Conservation (phyloP, 176 grass and related monocot genomes). For the Cymbopogon citratus region DNA sequence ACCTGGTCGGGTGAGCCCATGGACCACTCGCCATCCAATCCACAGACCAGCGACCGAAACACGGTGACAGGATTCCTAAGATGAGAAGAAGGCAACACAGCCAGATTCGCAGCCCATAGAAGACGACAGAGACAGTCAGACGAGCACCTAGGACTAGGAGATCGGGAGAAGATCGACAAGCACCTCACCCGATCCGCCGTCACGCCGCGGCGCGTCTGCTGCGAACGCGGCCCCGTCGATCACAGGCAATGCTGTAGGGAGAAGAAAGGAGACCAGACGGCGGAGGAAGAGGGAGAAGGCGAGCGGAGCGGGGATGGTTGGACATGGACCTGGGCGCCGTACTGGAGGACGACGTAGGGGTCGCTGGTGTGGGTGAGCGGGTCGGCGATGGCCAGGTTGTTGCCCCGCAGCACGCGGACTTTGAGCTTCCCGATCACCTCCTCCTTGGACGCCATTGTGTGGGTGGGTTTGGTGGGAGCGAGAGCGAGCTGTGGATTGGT, state of each 20-base stretch:
- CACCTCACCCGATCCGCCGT: background rate
- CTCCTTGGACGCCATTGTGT: conserved; percentile 22
- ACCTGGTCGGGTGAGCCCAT: background rate
- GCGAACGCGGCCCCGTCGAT: background rate
- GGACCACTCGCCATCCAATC: background rate
- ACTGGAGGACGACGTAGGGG: conserved; percentile 70
- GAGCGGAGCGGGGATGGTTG: background rate
- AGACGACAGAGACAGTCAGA: background rate
- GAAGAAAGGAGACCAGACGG: background rate
- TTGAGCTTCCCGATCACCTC: conserved; percentile 46
- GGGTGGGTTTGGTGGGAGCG: background rate
- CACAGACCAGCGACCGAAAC: too few relatives aligned
- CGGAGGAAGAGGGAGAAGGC: background rate
- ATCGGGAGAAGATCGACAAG: background rate
- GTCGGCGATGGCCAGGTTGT: conserved; percentile 47
- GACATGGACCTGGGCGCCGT: conserved; percentile 43
- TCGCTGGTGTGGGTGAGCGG: conserved; percentile 77
- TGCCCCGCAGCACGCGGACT: conserved; percentile 44
- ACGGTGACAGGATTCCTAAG: background rate
- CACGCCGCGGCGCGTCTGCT: background rate
- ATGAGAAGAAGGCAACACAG: background rate
- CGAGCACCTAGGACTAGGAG: background rate
- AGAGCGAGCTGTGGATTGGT: background rate
- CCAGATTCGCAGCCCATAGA: background rate
- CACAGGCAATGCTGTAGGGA: background rate